Conservation (phyloP, 495 filamentous ascomycete species). For the Penicillium odoratum region DNA sequence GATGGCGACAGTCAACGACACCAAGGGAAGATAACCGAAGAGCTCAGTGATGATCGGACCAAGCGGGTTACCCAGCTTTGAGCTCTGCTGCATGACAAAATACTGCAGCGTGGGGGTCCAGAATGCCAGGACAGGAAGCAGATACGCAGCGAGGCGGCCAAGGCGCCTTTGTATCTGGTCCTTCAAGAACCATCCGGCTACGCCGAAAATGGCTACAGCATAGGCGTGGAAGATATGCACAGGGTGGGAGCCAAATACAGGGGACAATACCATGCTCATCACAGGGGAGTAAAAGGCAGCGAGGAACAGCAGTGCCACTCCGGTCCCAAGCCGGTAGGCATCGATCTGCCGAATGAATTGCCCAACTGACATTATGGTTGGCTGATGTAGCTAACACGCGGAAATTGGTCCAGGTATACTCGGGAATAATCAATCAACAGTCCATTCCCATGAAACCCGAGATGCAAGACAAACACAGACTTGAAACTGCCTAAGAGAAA, state of each 20-base stretch:
- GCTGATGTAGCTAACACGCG: constrained; percentile 6
- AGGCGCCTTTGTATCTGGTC: constrained; percentile 44
- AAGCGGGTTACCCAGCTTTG: constrained; percentile 58
- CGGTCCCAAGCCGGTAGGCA: constrained; percentile 31
- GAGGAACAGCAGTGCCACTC: constrained; percentile 57
- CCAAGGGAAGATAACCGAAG: constrained; percentile 69
- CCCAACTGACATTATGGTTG: constrained; percentile 27
- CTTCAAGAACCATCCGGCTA: constrained; percentile 62
- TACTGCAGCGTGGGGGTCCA: constrained; percentile 74
- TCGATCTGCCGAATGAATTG: constrained; percentile 32
- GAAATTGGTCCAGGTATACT: constrained; percentile 4
- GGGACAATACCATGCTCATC: constrained; percentile 72
- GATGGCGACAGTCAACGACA: constrained; percentile 65
- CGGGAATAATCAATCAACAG: constrained; percentile 11
- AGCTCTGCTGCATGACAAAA: constrained; percentile 63
- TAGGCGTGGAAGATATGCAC: constrained; percentile 68
- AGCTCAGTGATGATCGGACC: constrained; percentile 77
- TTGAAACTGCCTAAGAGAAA: constrained; percentile 5
- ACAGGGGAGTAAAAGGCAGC: constrained; percentile 73
- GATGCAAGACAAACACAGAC: neutral
- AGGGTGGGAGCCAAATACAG: constrained; percentile 82
- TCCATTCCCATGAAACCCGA: constrained; percentile 1
- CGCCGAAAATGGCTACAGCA: constrained; percentile 61
- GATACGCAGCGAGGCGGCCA: constrained; percentile 40
- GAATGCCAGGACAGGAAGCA: constrained; percentile 67